Conservation (phyloP, 2,329 filamentous ascomycete species). For the Raffaelea ambrosiae region DNA sequence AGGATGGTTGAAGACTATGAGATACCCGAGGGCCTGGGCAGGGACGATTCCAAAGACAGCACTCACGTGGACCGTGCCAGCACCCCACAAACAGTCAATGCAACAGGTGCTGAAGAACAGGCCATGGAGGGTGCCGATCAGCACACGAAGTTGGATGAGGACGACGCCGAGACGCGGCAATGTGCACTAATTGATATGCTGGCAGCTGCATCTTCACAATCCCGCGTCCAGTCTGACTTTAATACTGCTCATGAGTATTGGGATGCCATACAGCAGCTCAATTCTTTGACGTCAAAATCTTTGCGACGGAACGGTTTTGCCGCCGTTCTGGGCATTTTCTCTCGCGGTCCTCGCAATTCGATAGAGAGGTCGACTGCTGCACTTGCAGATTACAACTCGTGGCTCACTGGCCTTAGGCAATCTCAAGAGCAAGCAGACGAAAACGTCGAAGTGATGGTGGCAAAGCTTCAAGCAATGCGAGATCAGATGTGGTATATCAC, state of each 20-base stretch:
- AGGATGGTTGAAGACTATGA: constrained; percentile 78
- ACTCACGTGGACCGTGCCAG: too few relatives aligned
- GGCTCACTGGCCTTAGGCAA: constrained; percentile 77
- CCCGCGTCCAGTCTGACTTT: constrained; percentile 72
- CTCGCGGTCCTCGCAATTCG: constrained; percentile 59
- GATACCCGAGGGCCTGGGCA: too few relatives aligned
- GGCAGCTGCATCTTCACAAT: constrained; percentile 66
- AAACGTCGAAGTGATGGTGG: constrained; percentile 66
- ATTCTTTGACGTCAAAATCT: constrained; percentile 50
- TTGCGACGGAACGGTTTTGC: constrained; percentile 62
- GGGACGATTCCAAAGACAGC: too few relatives aligned
- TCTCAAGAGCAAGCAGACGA: constrained; percentile 71
- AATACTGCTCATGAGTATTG: constrained; percentile 79
- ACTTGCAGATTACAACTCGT: constrained; percentile 71
- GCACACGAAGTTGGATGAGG: too few relatives aligned
- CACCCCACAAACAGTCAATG: too few relatives aligned
- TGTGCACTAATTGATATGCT: constrained; percentile 57
- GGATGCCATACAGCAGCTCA: constrained; percentile 69
- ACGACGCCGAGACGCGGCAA: constrained; percentile 36
- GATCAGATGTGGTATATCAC: constrained; percentile 99
- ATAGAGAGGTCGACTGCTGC: constrained; percentile 62
- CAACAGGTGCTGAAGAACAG: too few relatives aligned
- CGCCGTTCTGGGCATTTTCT: constrained; percentile 65
- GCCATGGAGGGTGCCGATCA: too few relatives aligned
- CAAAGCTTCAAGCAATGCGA: constrained; percentile 63